Evolutionary conservation across 192 early-diverging fungal species (phyloP), one percentile per base, ranked within the genome.

Genomic region (Podila verticillata): DNA sequence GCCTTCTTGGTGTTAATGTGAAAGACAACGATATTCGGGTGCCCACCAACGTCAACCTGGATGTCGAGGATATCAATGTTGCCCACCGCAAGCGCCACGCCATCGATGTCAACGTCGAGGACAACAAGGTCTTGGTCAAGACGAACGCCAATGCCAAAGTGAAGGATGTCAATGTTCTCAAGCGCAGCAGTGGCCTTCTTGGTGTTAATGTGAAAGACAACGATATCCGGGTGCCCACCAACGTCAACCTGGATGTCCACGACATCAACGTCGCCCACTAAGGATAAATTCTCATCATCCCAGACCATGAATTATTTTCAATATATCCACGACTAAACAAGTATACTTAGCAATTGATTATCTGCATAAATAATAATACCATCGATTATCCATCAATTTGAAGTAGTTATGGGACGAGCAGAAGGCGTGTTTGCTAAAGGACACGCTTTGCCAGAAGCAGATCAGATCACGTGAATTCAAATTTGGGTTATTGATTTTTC

Each of bases 111-210:
- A 8, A 20, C 2, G n/a, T 56, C 31, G 20, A 54, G 32, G 10
- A 56, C 9, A 66, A 66, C 64, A 12, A 66, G 0, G 64, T 54
- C 30, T 9, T 51, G 12, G 48, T 8, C 64, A n/a, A 66, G 1
- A 44, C 31, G 2, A 28, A 47, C 0, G 31, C 32, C 8, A 20
- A 65, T 2, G 48, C 17, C 44, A 17, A 54, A 2, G 73, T 44
- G 20, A 3, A 69, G 0, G 29, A 64, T 19, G 12, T 31, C 39
- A 63, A 70, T 22, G 29, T 75, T 20, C 30, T 48, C 26, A 75
- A 70, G 54, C 74, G 74, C 28, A 4, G 22, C 44, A 2, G 20
- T 4, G 24, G 39, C 4, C 20, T 30, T 8, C 6, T 64, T 28
- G 39, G 28, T 28, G 17, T 39, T 0, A 5, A 26, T 4, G 47